These are phyloP conservation scores for Trametes versicolor DNA, from an alignment of 1,284 basidiomycete genomes.

Conservation along the genomic window DNA sequence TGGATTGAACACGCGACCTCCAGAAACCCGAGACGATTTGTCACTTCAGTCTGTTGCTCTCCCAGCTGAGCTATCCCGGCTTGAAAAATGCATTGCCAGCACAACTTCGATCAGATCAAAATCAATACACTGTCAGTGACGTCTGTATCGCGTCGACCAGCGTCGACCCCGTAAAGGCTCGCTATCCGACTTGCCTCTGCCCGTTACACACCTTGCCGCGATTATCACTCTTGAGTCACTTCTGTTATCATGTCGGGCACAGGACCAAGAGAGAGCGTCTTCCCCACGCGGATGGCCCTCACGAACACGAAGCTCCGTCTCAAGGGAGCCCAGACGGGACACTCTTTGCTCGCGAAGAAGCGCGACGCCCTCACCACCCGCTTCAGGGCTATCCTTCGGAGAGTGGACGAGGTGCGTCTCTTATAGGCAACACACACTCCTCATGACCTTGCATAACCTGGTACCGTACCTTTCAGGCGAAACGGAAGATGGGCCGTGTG, in stretches of 20 bases:
- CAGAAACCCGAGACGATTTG: constrained; percentile 48
- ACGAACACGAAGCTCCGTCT: constrained; percentile 94
- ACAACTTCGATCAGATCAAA: not conserved
- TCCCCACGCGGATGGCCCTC: constrained; percentile 94
- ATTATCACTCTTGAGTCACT: not conserved
- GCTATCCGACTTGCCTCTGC: not conserved
- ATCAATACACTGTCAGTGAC: not conserved
- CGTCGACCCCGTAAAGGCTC: too few species aligned
- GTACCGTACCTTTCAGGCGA: constrained; percentile 68
- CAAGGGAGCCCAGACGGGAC: constrained; percentile 97
- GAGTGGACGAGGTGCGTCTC: constrained; percentile 90
- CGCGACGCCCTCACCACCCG: constrained; percentile 94
- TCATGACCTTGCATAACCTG: not conserved
- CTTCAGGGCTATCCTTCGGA: constrained; percentile 89
- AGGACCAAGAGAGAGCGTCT: constrained; percentile 90
- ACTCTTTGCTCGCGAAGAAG: constrained; percentile 97
- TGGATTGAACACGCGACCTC: constrained; percentile 76
- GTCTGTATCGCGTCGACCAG: too few species aligned
- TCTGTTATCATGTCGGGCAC: constrained; percentile 79
- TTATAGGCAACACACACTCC: not conserved
- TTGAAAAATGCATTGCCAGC: not conserved
- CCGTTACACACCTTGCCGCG: not conserved
- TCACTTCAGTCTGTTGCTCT: constrained; percentile 81
- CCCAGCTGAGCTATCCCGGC: constrained; percentile 79
- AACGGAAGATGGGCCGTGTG: constrained; percentile 98